These are phyloP conservation scores for Pseudomonodictys pantanalensis DNA, from an alignment of 495 filamentous ascomycete species.

Conservation along the genomic window DNA sequence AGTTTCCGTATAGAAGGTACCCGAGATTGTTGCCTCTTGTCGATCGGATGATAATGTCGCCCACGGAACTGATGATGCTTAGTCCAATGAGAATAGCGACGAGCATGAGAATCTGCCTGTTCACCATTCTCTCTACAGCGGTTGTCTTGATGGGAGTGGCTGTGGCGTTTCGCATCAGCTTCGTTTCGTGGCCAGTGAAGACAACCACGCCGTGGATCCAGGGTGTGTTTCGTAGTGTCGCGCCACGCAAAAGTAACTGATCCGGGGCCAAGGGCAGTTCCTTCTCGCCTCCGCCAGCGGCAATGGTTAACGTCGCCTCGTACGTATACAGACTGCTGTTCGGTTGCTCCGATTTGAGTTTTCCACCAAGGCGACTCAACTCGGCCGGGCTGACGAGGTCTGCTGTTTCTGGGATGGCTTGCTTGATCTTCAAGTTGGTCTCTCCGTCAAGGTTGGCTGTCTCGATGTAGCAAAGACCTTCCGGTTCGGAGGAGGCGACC, in stretches of 20 bases:
- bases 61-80: constrained; percentile 84
- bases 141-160: constrained; percentile 97
- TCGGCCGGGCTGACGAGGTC: constrained; percentile 83
- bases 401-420: constrained; percentile 91
- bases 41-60: constrained; percentile 76
- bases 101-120: constrained; percentile 87
- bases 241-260: constrained; percentile 85
- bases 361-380: constrained; percentile 80
- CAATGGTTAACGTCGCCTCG: constrained; percentile 92
- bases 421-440: constrained; percentile 99
- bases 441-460: constrained; percentile 98
- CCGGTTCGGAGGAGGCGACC: constrained; percentile 91
- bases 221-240: constrained; percentile 91
- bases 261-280: constrained; percentile 80
- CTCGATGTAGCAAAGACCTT: constrained; percentile 98
- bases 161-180: constrained; percentile 97
- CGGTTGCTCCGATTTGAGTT: constrained; percentile 89
- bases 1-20: constrained; percentile 67
- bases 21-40: constrained; percentile 56
- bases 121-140: constrained; percentile 88
- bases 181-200: constrained; percentile 98
- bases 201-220: constrained; percentile 98
- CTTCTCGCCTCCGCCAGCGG: constrained; percentile 91
- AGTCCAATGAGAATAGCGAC: constrained; percentile 78
- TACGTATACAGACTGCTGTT: constrained; percentile 99